Base-by-base conservation (phyloP, 352 stramenopile genomes). In the Pythium monospermum region DNA sequence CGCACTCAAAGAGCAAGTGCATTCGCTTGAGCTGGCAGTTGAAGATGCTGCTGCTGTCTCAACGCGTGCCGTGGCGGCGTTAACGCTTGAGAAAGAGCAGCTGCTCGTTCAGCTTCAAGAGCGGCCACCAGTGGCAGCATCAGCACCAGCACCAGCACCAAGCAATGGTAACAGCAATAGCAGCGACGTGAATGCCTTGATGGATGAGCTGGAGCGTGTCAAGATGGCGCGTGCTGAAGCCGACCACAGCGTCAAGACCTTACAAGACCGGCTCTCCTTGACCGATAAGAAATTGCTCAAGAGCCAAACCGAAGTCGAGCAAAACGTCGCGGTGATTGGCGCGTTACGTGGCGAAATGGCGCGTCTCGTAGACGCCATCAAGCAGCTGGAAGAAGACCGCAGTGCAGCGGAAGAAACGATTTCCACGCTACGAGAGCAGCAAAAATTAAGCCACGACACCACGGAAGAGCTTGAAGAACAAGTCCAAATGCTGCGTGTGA, bases 161-260 rank as follows among this genome's bases (percentile, higher is more conserved):
- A n/a, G n/a, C n/a, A n/a, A n/a, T n/a, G n/a, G n/a, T n/a, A n/a
- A 26, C 6, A 37, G 26, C 3, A 32, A 23, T 30, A 59, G 22
- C 36, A 36, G 13, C 28, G 41, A 46, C 30, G 12, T 83, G 21
- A 49, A 53, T 7, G 33, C 64, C 0, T 57, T 86, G 15, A 61
- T 85, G 49, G 62, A 76, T 41, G 71, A 91, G 38, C 58, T 91
- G 5, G 75, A 91, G 26, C 66, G 61, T 22, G 71, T 85, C 22
- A 88, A 86, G 37, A 39, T 87, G 16, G 63, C 71, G 39, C 71
- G 52, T 22, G 75, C 73, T 0, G 76, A 87, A 35, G 46, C 64
- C 11, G 60, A 63, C 2, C 76, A 87, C 45, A 49, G 66, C 25
- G 49, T 72, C 1, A 67, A 73, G 13, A 53, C 44, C 8, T 47